A percentile compares a stretch with the other conserved stretches of the same genome.
phyloP scores from a whole-genome alignment of 805 yeast species.

The Candida tammaniensis region DNA sequence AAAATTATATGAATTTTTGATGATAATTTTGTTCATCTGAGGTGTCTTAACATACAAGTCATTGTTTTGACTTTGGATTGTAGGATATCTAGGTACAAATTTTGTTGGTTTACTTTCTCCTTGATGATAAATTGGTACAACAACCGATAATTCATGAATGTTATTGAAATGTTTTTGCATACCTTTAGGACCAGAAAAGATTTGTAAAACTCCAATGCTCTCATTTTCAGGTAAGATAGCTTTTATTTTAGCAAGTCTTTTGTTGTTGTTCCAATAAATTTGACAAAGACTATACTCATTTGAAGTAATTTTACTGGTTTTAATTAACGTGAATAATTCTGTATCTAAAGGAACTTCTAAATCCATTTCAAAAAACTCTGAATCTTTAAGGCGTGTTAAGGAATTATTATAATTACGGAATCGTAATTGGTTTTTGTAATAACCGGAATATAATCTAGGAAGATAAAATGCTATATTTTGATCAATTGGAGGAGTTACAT shows the following conservation, averaged over 20 bases:
- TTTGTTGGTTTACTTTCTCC: slow-evolving; percentile 63
- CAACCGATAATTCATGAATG: slow-evolving; percentile 66
- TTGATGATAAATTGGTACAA: slow-evolving; percentile 70
- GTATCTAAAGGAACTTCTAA: slow-evolving; percentile 66
- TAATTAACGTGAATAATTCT: slow-evolving; percentile 60
- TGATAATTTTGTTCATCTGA: slow-evolving; percentile 61
- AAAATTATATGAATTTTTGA: slow-evolving; percentile 62
- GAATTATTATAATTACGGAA: slow-evolving; percentile 73
- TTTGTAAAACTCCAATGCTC: slow-evolving; percentile 66
- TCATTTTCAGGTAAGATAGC: slow-evolving; percentile 74
- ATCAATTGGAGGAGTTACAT: slow-evolving; percentile 80
- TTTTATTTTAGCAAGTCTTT: slow-evolving; percentile 73
- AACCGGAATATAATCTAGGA: slow-evolving; percentile 86
- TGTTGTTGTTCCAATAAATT: slow-evolving; percentile 60
- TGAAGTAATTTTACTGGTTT: slow-evolving; percentile 49
- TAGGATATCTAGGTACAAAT: slow-evolving; percentile 71
- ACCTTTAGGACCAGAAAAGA: slow-evolving; percentile 70
- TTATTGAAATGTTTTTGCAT: slow-evolving; percentile 54
- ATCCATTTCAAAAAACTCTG: slow-evolving; percentile 78
- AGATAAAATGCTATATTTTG: slow-evolving; percentile 72
- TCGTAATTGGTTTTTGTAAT: slow-evolving; percentile 55
- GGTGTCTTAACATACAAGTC: slow-evolving; percentile 87
- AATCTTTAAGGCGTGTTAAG: slow-evolving; percentile 65
- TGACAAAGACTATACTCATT: slow-evolving; percentile 70
- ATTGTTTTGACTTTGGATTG: slow-evolving; percentile 62